Base-by-base conservation (phyloP, 108 stramenopile species). In the Cyclotella baltica region DNA sequence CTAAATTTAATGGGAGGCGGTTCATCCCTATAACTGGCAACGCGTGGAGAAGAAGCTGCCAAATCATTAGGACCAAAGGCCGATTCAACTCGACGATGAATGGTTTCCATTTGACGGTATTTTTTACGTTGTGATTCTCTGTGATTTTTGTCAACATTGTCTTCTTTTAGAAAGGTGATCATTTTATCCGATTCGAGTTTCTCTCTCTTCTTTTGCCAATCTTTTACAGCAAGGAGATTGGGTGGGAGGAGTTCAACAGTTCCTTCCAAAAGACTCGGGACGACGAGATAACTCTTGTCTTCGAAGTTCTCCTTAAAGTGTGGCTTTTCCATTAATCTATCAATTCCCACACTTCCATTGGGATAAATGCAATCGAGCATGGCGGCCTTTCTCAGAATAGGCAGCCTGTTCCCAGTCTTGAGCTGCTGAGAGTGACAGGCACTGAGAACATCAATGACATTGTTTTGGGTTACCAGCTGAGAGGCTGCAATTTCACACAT, bases 401-500 rank as follows among this genome's bases (percentile, higher is more conserved):
- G 86, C 38, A 96, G 67, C 36, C 77, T 72, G 59, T 93, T 93
- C 0, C 92, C 94, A 10, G 90, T 83, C 51, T 70, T 73, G 25
- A 56, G 67, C 51, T 86, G 78, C 47, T 93, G 92, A 11, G 52
- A 29, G 31, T 83, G 68, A 43, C 92, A 93, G 40, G 84, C 70
- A 31, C 81, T 64, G 1, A 96, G 81, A 15, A 90, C 91, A 36
- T 91, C 87, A 23, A 89, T 69, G 33, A 93, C 88, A 59, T 87
- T 90, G n/a, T 74, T 53, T 22, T 59, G 43, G 30, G 67, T 55
- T 16, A 93, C 81, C 11, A 96, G 80, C 61, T 85, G 76, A 3
- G 91, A 82, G 11, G 95, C 92, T 29, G 92, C 90, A 48, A 93
- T 67, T 84, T 96, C 95, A 53, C 93, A 93, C 95, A 96, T 96